Evolutionary conservation across 2,329 filamentous ascomycete species (phyloP).

Genomic region (Cladosporium sp.): DNA sequence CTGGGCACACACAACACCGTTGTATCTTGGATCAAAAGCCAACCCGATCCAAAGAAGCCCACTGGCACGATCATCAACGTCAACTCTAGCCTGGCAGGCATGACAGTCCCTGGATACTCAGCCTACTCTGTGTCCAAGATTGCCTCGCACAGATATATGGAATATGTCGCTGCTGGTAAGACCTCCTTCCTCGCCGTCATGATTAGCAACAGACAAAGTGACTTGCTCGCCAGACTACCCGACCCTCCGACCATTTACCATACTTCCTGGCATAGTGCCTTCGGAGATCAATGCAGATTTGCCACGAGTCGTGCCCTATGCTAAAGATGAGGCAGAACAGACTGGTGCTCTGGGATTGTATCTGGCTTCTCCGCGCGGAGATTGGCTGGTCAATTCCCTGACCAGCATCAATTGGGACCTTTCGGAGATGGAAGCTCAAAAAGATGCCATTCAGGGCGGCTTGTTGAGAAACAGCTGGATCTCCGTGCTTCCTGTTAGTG

Average conservation of each 20-base stretch:
- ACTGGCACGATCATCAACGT: constrained; percentile 22
- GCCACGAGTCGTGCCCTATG: constrained; percentile 19
- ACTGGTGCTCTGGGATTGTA: constrained; percentile 21
- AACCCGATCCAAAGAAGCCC: constrained; percentile 6
- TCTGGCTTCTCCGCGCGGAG: constrained; percentile 18
- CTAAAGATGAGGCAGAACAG: constrained; percentile 20
- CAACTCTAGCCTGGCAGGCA: constrained; percentile 18
- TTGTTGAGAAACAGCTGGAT: constrained; percentile 10
- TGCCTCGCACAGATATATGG: constrained; percentile 21
- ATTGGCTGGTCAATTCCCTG: constrained; percentile 19
- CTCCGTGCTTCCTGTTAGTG: constrained; percentile 6
- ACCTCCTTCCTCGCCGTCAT: neutral
- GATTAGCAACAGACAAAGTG: too few relatives aligned
- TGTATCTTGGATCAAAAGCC: constrained; percentile 9
- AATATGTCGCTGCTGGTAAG: constrained; percentile 20
- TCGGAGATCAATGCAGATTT: constrained; percentile 13
- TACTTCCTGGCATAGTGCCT: constrained; percentile 25
- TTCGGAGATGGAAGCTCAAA: constrained; percentile 14
- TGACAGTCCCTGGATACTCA: constrained; percentile 19
- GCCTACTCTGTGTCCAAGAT: constrained; percentile 25
- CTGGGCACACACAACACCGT: constrained; percentile 12
- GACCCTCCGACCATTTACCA: constrained; percentile 21
- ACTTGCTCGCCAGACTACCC: constrained; percentile 16
- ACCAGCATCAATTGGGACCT: constrained; percentile 17
- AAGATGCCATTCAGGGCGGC: constrained; percentile 20